Conservation (phyloP, 257 asterid genomes). For the Cordia subcordata region DNA sequence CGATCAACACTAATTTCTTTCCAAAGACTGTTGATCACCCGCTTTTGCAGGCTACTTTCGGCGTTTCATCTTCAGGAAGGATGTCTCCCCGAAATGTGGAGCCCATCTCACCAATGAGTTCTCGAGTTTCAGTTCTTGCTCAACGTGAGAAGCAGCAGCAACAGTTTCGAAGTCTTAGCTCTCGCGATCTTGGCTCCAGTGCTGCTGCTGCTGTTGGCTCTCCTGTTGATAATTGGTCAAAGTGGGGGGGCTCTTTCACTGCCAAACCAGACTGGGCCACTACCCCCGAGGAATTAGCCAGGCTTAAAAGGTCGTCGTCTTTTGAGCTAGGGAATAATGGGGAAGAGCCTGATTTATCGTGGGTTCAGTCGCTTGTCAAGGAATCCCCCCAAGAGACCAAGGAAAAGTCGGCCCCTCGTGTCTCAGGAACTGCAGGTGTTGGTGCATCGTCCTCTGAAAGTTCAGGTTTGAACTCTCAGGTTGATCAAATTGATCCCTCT, state of each 20-base stretch:
- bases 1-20: slow-evolving; percentile 51
- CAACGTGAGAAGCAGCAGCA: slow-evolving; percentile 57
- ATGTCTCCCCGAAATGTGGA: slow-evolving; percentile 72
- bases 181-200: slow-evolving; percentile 58
- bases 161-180: slow-evolving; percentile 68
- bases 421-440: slow-evolving; percentile 21
- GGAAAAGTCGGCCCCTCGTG: slow-evolving; percentile 32
- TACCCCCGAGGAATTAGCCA: slow-evolving; percentile 35
- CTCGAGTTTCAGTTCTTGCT: slow-evolving; percentile 57
- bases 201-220: slow-evolving; percentile 47
- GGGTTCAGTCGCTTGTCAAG: slow-evolving; percentile 85
- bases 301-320: slow-evolving; percentile 56
- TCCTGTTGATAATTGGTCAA: slow-evolving; percentile 45
- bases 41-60: slow-evolving; percentile 46
- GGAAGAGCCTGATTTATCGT: slow-evolving; percentile 83
- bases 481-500: slow-evolving; percentile 49
- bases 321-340: slow-evolving; percentile 47
- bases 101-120: slow-evolving; percentile 66
- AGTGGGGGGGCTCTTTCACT: slow-evolving; percentile 50
- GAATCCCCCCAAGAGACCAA: slow-evolving; percentile 64
- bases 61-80: slow-evolving; percentile 54
- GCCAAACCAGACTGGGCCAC: slow-evolving; percentile 60
- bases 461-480: slow-evolving; percentile 21
- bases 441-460: slow-evolving; percentile 33
- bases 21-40: slow-evolving; percentile 57